These are phyloP conservation scores for Dimocarpus longan DNA, from an alignment of 345 rosid species.

Conservation along the genomic window DNA sequence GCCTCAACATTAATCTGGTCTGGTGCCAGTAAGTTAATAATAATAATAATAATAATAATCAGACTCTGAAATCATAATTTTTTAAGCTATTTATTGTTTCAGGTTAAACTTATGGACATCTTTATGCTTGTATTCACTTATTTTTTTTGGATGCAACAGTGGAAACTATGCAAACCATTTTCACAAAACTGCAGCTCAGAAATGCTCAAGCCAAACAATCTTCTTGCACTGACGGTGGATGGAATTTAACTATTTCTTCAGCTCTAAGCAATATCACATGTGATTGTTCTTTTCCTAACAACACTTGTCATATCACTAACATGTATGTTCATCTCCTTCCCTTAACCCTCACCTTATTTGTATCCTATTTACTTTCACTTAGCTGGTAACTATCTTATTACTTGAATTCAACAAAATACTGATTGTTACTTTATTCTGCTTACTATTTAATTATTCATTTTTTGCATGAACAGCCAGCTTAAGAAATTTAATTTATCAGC, in stretches of 20 bases:
- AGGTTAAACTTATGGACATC: not conserved
- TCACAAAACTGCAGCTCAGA: slow-evolving; percentile 38
- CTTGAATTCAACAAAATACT: not conserved
- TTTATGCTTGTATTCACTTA: not conserved
- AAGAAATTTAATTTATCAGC: slow-evolving; percentile 65
- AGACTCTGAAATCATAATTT: not conserved
- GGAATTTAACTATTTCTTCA: slow-evolving; percentile 19
- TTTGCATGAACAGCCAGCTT: slow-evolving; percentile 41
- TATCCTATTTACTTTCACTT: not conserved
- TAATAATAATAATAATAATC: too few species aligned
- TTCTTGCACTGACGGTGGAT: slow-evolving; percentile 48
- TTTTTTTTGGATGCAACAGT: too few species aligned
- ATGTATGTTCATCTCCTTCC: slow-evolving; percentile 43
- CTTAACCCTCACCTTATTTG: not conserved
- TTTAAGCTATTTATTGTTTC: not conserved
- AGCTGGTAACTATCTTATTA: not conserved
- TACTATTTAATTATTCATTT: not conserved
- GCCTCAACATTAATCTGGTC: too few species aligned
- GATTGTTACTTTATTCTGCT: not conserved
- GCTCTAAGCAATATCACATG: slow-evolving; percentile 46
- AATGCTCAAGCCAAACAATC: slow-evolving; percentile 31
- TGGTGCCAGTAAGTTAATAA: too few species aligned
- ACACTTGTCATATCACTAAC: slow-evolving; percentile 58
- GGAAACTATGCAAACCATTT: slow-evolving; percentile 46
- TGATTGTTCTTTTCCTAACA: slow-evolving; percentile 40